A percentile compares a stretch with the other conserved stretches of the same genome.
Evolutionary conservation across 768 basidiomycete genomes (phyloP).

Genomic region (Termitomyces sp.): DNA sequence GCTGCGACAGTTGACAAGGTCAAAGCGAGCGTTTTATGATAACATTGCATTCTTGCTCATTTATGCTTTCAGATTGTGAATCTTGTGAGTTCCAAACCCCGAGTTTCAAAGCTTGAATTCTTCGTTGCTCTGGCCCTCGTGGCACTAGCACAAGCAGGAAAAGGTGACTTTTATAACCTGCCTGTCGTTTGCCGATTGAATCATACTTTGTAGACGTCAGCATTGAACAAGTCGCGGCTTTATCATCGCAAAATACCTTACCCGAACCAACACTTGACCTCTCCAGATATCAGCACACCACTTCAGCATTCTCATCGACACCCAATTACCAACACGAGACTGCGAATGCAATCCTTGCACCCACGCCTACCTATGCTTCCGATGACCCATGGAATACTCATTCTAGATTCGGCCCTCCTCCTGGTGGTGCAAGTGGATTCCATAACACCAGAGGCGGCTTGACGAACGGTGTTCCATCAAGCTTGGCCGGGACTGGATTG

Average conservation of each 20-base stretch:
- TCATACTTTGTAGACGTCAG: conserved; percentile 51
- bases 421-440: conserved; percentile 23
- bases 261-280: conserved; percentile 72
- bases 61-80: conserved; percentile 70
- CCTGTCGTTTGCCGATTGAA: neutral
- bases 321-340: conserved; percentile 34
- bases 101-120: conserved; percentile 86
- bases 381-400: conserved; percentile 66
- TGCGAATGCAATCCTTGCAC: conserved; percentile 24
- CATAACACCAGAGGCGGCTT: conserved; percentile 21
- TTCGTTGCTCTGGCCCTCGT: conserved; percentile 87
- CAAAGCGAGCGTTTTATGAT: conserved; percentile 7
- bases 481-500: conserved; percentile 63
- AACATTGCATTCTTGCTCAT: neutral
- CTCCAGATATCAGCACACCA: conserved; percentile 44
- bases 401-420: conserved; percentile 26
- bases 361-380: conserved; percentile 16
- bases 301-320: conserved; percentile 42
- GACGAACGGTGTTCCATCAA: conserved; percentile 48
- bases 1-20: conserved; percentile 84
- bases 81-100: conserved; percentile 72
- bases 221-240: conserved; percentile 72
- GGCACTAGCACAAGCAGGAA: conserved; percentile 76
- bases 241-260: conserved; percentile 73
- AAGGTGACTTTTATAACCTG: conserved; percentile 41